A percentile compares a stretch with the other conserved stretches of the same genome.
phyloP scores from a whole-genome alignment of 106 monocot species.

The Dendrobium officinale region DNA sequence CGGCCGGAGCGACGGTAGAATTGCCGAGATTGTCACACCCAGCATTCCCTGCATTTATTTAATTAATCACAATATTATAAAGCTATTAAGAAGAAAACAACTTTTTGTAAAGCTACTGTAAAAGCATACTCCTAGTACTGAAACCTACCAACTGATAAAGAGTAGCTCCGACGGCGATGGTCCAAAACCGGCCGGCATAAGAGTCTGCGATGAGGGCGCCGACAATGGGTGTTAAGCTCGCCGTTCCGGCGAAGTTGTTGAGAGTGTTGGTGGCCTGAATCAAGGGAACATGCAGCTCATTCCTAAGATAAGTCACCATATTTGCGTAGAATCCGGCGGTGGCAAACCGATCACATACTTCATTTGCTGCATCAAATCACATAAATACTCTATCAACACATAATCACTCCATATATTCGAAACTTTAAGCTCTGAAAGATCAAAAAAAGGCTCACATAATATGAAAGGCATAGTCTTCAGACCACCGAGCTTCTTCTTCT shows the following conservation, averaged over 20 bases:
- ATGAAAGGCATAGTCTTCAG: conserved; percentile 63
- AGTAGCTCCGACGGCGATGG: conserved; percentile 29
- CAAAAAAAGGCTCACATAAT: conserved; percentile 22
- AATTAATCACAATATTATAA: background rate
- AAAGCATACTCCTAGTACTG: no score
- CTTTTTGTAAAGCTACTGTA: no score
- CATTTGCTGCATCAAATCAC: conserved; percentile 23
- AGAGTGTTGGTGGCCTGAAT: conserved; percentile 41
- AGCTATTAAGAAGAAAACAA: no score
- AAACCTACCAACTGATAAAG: conserved; percentile 25
- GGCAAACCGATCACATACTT: conserved; percentile 38
- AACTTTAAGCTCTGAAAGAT: no score
- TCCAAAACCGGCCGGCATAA: conserved; percentile 41
- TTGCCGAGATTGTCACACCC: conserved; percentile 30
- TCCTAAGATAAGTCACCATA: conserved; percentile 37
- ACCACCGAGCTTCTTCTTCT: conserved; percentile 40
- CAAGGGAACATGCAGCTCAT: conserved; percentile 36
- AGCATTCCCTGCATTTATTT: conserved; percentile 34
- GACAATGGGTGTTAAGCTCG: conserved; percentile 24
- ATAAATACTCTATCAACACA: background rate
- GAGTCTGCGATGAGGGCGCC: conserved; percentile 41
- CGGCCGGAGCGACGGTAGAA: conserved; percentile 22
- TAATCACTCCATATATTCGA: background rate
- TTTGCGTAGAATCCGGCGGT: conserved; percentile 28
- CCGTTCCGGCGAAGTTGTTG: conserved; percentile 32